Evolutionary conservation across 176 grass and related monocot species (phyloP).

Genomic region (Oryza nivara): DNA sequence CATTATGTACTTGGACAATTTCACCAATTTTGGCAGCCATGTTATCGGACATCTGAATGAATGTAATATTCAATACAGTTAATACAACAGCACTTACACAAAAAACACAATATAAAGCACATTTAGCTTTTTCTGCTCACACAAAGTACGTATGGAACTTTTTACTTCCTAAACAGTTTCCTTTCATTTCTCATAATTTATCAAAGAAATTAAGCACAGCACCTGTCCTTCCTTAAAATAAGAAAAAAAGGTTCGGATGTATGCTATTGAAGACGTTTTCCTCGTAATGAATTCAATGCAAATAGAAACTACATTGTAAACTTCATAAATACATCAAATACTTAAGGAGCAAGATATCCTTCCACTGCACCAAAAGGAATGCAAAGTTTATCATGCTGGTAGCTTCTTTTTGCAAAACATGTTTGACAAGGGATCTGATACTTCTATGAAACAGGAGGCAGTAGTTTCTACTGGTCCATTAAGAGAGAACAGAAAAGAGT

Average conservation of each 20-base stretch:
- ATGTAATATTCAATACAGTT: not conserved
- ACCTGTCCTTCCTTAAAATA: not conserved
- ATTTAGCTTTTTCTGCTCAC: not conserved
- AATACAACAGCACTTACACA: slow-evolving; percentile 2
- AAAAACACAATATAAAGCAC: not conserved
- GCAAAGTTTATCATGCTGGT: too few species aligned
- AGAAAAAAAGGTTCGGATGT: not conserved
- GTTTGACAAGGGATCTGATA: not conserved
- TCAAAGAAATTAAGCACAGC: not conserved
- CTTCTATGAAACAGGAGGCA: not conserved
- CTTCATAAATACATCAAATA: not conserved
- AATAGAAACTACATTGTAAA: not conserved
- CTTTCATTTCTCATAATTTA: not conserved
- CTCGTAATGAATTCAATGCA: not conserved
- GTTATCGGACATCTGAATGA: slow-evolving; percentile 28
- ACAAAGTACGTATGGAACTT: not conserved
- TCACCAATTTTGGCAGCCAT: slow-evolving; percentile 44
- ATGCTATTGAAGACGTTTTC: not conserved
- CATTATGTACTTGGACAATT: slow-evolving; percentile 39
- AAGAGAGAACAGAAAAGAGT: not conserved
- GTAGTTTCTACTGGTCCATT: too few species aligned
- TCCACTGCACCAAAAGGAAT: not conserved
- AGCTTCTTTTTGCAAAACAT: too few species aligned
- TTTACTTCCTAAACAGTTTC: not conserved
- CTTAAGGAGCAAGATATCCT: not conserved